Percentiles rank a stretch among this genome's conserved stretches.
Evolutionary conservation across 208 protist species (phyloP).

Genomic region (Hexamita inflata): DNA sequence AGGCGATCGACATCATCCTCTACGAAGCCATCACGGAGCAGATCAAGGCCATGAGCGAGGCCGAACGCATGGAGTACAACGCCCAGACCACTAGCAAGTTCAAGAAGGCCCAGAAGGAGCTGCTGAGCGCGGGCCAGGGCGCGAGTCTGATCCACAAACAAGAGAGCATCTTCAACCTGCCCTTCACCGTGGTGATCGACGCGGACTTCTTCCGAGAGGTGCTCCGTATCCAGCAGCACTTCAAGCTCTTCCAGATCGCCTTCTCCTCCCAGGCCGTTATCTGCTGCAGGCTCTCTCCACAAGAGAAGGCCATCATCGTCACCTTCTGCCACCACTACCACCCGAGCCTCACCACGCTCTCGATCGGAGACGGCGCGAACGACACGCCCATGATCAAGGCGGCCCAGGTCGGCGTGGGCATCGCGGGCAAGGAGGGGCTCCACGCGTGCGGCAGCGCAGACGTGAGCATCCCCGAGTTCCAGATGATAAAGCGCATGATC

Average conservation of each 20-base stretch:
- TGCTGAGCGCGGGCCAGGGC: no score
- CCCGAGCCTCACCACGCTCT: constrained; percentile 3
- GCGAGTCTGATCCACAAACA: no score
- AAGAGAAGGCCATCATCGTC: constrained; percentile 24
- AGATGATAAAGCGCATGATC: not conserved
- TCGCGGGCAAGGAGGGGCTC: constrained; percentile 28
- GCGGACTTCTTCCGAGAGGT: constrained; percentile 1
- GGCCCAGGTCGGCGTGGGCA: constrained; percentile 33
- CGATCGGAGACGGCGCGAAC: constrained; percentile 39
- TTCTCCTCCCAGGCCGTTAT: not conserved
- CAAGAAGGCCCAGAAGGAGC: no score
- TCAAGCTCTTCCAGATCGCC: not conserved
- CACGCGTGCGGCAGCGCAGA: constrained; percentile 26
- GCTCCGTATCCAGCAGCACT: not conserved
- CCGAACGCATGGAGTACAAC: no score
- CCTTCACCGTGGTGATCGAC: constrained; percentile 9
- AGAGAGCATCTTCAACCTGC: not conserved
- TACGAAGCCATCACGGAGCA: no score
- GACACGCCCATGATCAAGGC: constrained; percentile 37
- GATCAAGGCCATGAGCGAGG: no score
- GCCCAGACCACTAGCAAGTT: no score
- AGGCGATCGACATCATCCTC: no score
- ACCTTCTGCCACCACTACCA: not conserved
- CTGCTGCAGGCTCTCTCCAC: constrained; percentile 11
- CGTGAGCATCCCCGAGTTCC: constrained; percentile 25